Evolutionary conservation across 2,329 filamentous ascomycete species (phyloP).

Genomic region (Trichoderma pleuroti): DNA sequence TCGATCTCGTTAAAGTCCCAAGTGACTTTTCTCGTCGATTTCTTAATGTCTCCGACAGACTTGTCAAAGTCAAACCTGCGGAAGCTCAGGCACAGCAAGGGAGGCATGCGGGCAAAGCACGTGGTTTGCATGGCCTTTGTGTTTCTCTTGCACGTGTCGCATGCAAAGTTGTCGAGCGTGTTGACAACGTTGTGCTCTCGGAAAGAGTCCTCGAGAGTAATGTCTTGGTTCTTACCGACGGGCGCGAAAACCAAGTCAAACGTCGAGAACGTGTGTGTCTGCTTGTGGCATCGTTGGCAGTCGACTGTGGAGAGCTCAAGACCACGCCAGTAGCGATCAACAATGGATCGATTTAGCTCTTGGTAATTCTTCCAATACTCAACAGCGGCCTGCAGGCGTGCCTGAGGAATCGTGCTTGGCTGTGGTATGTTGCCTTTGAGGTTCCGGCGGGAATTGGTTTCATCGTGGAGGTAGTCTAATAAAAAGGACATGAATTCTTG

Average conservation of each 20-base stretch:
- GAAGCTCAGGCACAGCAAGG: slow-evolving; percentile 74
- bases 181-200: slow-evolving; percentile 67
- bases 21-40: slow-evolving; percentile 67
- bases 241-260: slow-evolving; percentile 54
- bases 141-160: slow-evolving; percentile 68
- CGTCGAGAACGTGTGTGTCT: slow-evolving; percentile 41
- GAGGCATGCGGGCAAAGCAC: slow-evolving; percentile 73
- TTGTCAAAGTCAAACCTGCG: slow-evolving; percentile 51
- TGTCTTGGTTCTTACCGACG: slow-evolving; percentile 31
- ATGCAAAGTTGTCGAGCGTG: slow-evolving; percentile 65
- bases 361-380: slow-evolving; percentile 73
- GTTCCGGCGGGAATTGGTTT: slow-evolving; percentile 66
- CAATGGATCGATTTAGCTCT: slow-evolving; percentile 67
- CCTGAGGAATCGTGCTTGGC: slow-evolving; percentile 33
- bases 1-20: slow-evolving; percentile 73
- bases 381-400: slow-evolving; percentile 54
- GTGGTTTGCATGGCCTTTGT: slow-evolving; percentile 67
- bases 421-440: slow-evolving; percentile 31
- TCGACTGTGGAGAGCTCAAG: slow-evolving; percentile 69
- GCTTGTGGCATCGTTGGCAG: slow-evolving; percentile 57
- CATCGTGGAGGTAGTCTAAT: slow-evolving; percentile 76
- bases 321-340: slow-evolving; percentile 76
- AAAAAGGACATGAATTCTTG: slow-evolving; percentile 86
- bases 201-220: slow-evolving; percentile 59
- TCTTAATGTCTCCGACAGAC: slow-evolving; percentile 43